Evolutionary conservation across 805 yeast species (phyloP).

Genomic region (Wickerhamomyces sydowiorum): DNA sequence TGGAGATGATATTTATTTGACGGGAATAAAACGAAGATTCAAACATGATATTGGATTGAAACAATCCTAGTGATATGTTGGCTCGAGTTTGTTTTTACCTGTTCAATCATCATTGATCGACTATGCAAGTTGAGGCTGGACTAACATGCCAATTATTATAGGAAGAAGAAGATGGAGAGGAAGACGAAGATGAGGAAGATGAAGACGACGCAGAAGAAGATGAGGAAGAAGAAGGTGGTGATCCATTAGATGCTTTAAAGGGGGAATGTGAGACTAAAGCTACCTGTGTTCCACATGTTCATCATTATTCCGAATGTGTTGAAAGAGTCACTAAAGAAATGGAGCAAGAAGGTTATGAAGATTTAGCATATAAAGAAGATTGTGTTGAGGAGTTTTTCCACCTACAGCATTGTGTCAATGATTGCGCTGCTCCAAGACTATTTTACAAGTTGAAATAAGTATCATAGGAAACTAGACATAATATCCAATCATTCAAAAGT

Average conservation of each 20-base stretch:
- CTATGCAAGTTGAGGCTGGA: no score
- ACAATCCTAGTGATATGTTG: no score
- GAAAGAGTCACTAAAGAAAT: conserved; percentile 88
- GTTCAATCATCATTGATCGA: no score
- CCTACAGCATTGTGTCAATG: conserved; percentile 87
- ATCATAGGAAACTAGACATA: neutral
- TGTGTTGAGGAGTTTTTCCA: conserved; percentile 98
- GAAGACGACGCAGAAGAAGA: conserved; percentile 67
- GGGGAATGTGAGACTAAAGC: conserved; percentile 69
- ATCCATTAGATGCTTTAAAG: conserved; percentile 58
- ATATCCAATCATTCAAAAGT: neutral
- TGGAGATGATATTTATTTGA: no score
- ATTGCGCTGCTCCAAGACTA: conserved; percentile 86
- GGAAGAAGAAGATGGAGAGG: conserved; percentile 17
- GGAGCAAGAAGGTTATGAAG: conserved; percentile 81
- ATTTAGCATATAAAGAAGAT: conserved; percentile 84
- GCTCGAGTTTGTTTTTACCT: no score
- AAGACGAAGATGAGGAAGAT: conserved; percentile 34
- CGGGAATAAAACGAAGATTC: no score
- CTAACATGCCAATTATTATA: conserved; percentile 5
- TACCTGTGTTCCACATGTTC: conserved; percentile 65
- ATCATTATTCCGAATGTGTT: conserved; percentile 91
- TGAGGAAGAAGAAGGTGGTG: conserved; percentile 62
- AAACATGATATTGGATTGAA: no score
- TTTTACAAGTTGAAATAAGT: conserved; percentile 77